Conservation (phyloP, 768 basidiomycete genomes). For the Basidioascus undulatus region DNA sequence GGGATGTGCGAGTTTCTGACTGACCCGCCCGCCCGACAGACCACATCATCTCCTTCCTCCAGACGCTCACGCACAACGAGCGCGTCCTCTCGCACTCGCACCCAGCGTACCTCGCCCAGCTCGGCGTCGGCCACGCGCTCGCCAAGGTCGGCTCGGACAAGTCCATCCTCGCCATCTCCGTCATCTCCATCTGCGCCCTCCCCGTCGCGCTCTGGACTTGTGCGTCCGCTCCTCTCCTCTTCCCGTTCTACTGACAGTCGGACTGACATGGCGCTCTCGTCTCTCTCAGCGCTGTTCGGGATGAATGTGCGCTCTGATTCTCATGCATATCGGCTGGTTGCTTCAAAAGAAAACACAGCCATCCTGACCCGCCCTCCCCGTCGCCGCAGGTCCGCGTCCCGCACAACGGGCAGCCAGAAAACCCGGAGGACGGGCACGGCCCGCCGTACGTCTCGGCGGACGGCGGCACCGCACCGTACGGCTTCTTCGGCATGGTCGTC, state of each 20-base stretch:
- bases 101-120: slow-evolving; percentile 57
- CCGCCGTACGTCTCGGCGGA: slow-evolving; percentile 9
- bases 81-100: slow-evolving; percentile 69
- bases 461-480: slow-evolving; percentile 20
- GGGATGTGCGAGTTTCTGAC: not conserved
- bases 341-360: slow-evolving; percentile 24
- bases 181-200: slow-evolving; percentile 36
- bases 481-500: slow-evolving; percentile 34
- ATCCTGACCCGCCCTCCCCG: no score
- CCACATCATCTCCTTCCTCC: slow-evolving; percentile 69
- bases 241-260: not conserved
- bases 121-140: slow-evolving; percentile 35
- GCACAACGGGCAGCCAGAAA: slow-evolving; percentile 21
- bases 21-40: slow-evolving; percentile 24
- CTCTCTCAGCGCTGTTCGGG: not conserved
- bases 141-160: slow-evolving; percentile 40
- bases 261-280: not conserved
- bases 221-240: no score
- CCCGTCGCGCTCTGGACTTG: slow-evolving; percentile 17
- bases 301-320: not conserved
- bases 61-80: slow-evolving; percentile 63
- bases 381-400: slow-evolving; percentile 46
- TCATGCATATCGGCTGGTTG: slow-evolving; percentile 15
- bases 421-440: slow-evolving; percentile 2
- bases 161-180: slow-evolving; percentile 38